Percentiles rank a stretch among this genome's conserved stretches.
These are phyloP conservation scores for Aspergillus latus DNA, from an alignment of 2,329 filamentous ascomycete species.

Conservation along the genomic window DNA sequence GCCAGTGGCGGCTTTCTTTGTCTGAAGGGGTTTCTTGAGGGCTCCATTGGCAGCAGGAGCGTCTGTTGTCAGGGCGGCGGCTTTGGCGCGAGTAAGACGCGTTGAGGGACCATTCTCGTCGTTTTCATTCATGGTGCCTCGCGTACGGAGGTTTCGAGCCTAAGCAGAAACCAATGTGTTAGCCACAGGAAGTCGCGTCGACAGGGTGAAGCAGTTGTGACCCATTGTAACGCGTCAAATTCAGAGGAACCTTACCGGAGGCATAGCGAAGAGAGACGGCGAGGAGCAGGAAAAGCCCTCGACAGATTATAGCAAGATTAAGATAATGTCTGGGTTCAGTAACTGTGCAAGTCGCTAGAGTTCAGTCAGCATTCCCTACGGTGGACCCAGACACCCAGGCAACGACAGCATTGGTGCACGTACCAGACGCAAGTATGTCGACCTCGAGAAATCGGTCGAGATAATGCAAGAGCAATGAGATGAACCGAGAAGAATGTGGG, in stretches of 20 bases:
- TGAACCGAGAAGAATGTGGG: constrained; percentile 21
- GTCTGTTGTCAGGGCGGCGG: constrained; percentile 62
- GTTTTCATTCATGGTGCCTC: constrained; percentile 84
- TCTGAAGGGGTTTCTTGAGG: constrained; percentile 64
- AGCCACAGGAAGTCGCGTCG: neutral
- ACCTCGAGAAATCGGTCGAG: constrained; percentile 22
- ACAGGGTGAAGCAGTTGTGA: neutral
- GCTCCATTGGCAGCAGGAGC: constrained; percentile 59
- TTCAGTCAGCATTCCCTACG: constrained; percentile 40
- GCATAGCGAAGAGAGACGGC: constrained; percentile 49
- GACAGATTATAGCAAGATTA: constrained; percentile 24
- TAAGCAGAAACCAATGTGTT: constrained; percentile 47
- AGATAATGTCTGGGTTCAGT: constrained; percentile 30
- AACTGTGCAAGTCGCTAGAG: constrained; percentile 14
- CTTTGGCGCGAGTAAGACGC: constrained; percentile 90
- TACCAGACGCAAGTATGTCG: constrained; percentile 40
- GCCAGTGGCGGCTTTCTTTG: constrained; percentile 62
- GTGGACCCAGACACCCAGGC: constrained; percentile 38
- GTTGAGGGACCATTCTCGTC: constrained; percentile 82
- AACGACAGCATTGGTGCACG: constrained; percentile 28
- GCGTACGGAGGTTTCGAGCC: constrained; percentile 70
- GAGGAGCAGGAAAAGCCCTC: constrained; percentile 23
- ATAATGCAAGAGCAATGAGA: constrained; percentile 22
- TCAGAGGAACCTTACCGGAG: constrained; percentile 52
- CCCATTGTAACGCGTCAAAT: constrained; percentile 19